Evolutionary conservation across 1,284 basidiomycete species (phyloP).

Genomic region (Butyriboletus appendiculatus): DNA sequence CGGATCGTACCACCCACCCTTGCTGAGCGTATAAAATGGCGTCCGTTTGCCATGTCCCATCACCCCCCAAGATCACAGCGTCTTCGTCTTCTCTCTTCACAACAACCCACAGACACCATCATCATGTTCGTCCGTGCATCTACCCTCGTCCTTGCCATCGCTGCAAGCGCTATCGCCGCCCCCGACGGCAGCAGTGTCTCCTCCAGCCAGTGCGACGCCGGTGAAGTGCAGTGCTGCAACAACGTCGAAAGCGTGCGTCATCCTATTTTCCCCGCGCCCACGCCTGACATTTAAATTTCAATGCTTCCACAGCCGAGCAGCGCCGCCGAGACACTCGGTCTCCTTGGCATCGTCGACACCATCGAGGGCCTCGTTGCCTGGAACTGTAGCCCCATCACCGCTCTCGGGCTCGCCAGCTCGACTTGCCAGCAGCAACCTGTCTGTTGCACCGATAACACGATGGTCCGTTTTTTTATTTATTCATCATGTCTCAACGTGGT

Average conservation of each 20-base stretch:
- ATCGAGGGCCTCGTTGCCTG: background rate
- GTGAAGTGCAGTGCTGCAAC: constrained; percentile 12
- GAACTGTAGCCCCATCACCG: constrained; percentile 3
- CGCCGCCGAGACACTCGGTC: background rate
- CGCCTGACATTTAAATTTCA: background rate
- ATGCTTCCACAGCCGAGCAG: background rate
- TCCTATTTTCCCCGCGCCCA: too few relatives aligned
- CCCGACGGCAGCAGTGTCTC: background rate
- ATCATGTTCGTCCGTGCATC: constrained; percentile 17
- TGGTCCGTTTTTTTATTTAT: constrained; percentile 7
- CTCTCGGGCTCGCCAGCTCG: background rate
- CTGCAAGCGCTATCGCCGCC: constrained; percentile 13
- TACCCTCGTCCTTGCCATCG: constrained; percentile 15
- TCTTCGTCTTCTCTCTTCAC: background rate
- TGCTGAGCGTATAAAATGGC: constrained; percentile 18
- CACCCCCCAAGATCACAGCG: background rate
- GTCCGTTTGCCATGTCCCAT: background rate
- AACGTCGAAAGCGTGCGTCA: background rate
- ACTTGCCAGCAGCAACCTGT: constrained; percentile 1
- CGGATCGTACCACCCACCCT: constrained; percentile 7
- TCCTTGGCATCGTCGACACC: background rate
- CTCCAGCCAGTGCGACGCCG: constrained; percentile 15
- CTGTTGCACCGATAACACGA: constrained; percentile 1
- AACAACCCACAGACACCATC: background rate
- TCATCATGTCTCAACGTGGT: background rate